phyloP scores from a whole-genome alignment of 1,139 yeast species.

The Suhomyces anneliseae region DNA sequence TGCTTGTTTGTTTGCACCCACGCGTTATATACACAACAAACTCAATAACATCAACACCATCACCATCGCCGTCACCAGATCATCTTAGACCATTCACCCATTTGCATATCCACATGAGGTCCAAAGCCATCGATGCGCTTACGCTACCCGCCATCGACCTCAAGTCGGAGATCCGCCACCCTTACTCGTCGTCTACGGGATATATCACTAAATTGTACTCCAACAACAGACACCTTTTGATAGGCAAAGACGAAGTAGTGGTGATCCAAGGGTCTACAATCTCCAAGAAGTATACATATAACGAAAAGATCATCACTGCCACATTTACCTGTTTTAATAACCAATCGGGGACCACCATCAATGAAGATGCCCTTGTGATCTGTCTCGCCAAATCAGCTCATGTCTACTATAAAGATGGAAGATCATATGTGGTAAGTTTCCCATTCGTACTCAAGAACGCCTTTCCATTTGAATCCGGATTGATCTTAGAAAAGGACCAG shows the following conservation, averaged over 20 bases:
- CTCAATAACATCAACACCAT: not conserved
- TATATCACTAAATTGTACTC: slow-evolving; percentile 26
- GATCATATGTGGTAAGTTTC: slow-evolving; percentile 56
- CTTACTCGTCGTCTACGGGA: slow-evolving; percentile 17
- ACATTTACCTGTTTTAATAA: slow-evolving; percentile 45
- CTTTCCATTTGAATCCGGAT: slow-evolving; percentile 61
- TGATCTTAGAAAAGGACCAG: slow-evolving; percentile 55
- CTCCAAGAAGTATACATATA: slow-evolving; percentile 49
- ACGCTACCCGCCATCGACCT: slow-evolving; percentile 22
- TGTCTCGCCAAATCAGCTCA: slow-evolving; percentile 52
- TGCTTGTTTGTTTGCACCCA: slow-evolving; percentile 1
- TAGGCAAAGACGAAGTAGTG: slow-evolving; percentile 31
- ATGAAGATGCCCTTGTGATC: slow-evolving; percentile 42
- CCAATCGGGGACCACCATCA: not conserved
- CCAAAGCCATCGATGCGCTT: slow-evolving; percentile 11
- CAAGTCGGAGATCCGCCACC: slow-evolving; percentile 18
- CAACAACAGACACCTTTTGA: slow-evolving; percentile 31
- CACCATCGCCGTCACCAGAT: not conserved
- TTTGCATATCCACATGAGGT: slow-evolving; percentile 2
- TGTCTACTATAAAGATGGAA: slow-evolving; percentile 59
- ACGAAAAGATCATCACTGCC: slow-evolving; percentile 47
- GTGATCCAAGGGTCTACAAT: slow-evolving; percentile 53
- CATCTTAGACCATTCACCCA: not conserved
- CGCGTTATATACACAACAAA: slow-evolving; percentile 3
- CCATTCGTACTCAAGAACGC: slow-evolving; percentile 63